These are phyloP conservation scores for Tolypocladium ophioglossoides DNA, from an alignment of 2,329 filamentous ascomycete species.

Conservation along the genomic window DNA sequence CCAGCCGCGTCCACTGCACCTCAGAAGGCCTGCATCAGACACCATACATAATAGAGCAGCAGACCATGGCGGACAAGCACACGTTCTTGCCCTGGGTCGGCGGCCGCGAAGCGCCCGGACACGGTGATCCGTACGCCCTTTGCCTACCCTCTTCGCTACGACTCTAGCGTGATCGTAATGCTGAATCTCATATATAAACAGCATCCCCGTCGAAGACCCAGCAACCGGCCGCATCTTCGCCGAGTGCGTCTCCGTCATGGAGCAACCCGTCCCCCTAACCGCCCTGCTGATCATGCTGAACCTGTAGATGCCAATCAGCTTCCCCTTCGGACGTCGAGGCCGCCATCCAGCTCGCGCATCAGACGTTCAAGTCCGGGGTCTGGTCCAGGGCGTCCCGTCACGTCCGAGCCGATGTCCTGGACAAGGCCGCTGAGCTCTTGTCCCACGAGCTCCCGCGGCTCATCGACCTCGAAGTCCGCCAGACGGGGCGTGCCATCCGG, in stretches of 20 bases:
- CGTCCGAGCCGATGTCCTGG: conserved; percentile 49
- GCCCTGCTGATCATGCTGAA: background rate
- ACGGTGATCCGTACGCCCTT: conserved; percentile 1
- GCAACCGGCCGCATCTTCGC: conserved; percentile 41
- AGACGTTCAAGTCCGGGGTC: conserved; percentile 52
- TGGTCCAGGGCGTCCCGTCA: conserved; percentile 54
- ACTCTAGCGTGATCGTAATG: background rate
- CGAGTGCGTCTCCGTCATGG: conserved; percentile 20
- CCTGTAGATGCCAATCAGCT: conserved; percentile 16
- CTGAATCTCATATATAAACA: conserved; percentile 13
- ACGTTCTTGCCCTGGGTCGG: conserved; percentile 4
- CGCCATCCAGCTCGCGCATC: conserved; percentile 37
- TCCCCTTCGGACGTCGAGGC: conserved; percentile 16
- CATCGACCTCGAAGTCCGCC: conserved; percentile 52
- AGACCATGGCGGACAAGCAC: background rate
- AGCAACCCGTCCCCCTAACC: background rate
- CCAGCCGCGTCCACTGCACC: no score
- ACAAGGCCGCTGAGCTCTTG: conserved; percentile 46
- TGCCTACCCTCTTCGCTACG: background rate
- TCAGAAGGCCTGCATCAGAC: background rate
- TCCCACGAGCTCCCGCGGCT: conserved; percentile 40
- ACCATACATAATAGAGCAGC: background rate
- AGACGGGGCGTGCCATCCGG: conserved; percentile 57
- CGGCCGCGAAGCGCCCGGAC: conserved; percentile 2
- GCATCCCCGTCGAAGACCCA: conserved; percentile 42